phyloP scores from a whole-genome alignment of 2,329 filamentous ascomycete genomes.

The Pseudogymnoascus sp. region DNA sequence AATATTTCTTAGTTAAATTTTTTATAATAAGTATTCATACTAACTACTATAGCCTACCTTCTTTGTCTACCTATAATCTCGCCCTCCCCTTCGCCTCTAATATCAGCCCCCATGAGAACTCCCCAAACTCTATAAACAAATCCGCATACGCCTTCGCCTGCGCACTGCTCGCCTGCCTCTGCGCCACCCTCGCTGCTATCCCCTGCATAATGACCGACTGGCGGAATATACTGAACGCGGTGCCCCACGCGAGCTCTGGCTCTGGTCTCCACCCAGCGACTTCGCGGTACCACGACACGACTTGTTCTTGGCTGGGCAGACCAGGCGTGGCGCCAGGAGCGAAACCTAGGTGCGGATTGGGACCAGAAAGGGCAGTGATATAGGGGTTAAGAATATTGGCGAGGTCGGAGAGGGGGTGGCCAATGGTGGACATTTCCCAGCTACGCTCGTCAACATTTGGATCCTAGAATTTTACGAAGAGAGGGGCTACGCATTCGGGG shows the following conservation, averaged over 20 bases:
- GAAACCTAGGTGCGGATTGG: conserved; percentile 29
- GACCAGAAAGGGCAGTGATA: conserved; percentile 27
- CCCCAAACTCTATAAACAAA: too few species aligned
- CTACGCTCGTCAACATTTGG: conserved; percentile 29
- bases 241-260: conserved; percentile 55
- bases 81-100: too few species aligned
- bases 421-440: conserved; percentile 98
- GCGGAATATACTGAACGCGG: conserved; percentile 57
- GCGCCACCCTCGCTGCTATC: conserved; percentile 79
- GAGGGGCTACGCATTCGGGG: too few species aligned
- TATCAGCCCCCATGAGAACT: too few species aligned
- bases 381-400: conserved; percentile 67
- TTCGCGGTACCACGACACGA: conserved; percentile 60
- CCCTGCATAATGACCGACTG: conserved; percentile 67
- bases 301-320: conserved; percentile 49
- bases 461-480: too few species aligned
- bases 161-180: conserved; percentile 77
- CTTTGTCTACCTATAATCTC: too few species aligned
- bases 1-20: too few species aligned
- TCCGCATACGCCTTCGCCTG: conserved; percentile 63
- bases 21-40: too few species aligned
- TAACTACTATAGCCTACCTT: too few species aligned
- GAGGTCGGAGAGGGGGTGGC: conserved; percentile 86
- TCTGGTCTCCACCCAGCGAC: conserved; percentile 66
- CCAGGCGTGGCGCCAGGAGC: conserved; percentile 43